Conservation (phyloP, 352 stramenopile genomes). For the Elongisporangium anandrum region DNA sequence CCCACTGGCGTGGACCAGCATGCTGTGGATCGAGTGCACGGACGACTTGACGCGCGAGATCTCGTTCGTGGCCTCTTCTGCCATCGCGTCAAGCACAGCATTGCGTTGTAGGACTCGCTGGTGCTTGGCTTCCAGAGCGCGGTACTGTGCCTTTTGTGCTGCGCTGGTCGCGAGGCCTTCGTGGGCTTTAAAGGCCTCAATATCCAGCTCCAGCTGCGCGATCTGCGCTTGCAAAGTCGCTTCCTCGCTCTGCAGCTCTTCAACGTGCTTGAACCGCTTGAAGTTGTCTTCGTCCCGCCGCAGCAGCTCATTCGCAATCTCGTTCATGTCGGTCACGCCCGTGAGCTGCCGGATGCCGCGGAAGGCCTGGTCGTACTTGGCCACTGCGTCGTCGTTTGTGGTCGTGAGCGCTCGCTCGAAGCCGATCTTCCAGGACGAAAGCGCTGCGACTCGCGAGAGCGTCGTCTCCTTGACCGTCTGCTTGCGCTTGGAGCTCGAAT, state of each 20-base stretch:
- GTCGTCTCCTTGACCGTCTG: constrained; percentile 22
- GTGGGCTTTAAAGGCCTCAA: constrained; percentile 64
- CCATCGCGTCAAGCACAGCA: constrained; percentile 45
- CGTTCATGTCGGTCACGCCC: constrained; percentile 42
- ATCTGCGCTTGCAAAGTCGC: constrained; percentile 42
- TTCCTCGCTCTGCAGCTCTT: constrained; percentile 61
- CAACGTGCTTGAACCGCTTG: constrained; percentile 73
- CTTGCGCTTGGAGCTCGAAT: constrained; percentile 7
- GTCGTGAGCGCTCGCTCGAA: constrained; percentile 54
- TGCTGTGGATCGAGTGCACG: constrained; percentile 71
- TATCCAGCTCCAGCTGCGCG: constrained; percentile 34
- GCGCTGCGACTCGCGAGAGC: constrained; percentile 42
- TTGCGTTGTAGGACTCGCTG: constrained; percentile 30
- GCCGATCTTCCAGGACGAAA: constrained; percentile 75
- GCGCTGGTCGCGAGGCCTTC: constrained; percentile 59
- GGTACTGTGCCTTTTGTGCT: constrained; percentile 49
- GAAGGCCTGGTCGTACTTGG: constrained; percentile 68
- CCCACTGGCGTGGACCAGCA: constrained; percentile 50
- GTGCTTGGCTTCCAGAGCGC: constrained; percentile 33
- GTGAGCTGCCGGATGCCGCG: constrained; percentile 51
- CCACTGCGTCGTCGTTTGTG: constrained; percentile 33
- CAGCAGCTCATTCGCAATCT: constrained; percentile 47
- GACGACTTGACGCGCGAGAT: constrained; percentile 59
- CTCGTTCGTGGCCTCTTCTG: constrained; percentile 48
- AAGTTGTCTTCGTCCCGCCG: constrained; percentile 73